Evolutionary conservation across 495 filamentous ascomycete species (phyloP).

Genomic region (Articulospora tetracladia): DNA sequence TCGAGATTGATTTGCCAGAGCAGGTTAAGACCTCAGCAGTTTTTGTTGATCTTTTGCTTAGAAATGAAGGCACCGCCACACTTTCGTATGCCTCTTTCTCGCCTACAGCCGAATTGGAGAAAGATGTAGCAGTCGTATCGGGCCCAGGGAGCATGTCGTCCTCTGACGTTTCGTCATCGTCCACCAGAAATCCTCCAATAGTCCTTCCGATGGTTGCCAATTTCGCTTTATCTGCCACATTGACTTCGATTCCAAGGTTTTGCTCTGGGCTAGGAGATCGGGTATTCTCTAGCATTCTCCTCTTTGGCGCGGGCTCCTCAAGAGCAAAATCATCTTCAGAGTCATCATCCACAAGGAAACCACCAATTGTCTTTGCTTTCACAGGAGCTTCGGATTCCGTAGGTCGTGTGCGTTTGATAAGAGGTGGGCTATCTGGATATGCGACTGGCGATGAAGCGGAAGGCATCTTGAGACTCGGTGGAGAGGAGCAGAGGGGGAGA

Average conservation of each 20-base stretch:
- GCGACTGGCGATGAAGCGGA: constrained; percentile 57
- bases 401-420: constrained; percentile 43
- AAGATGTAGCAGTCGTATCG: background rate
- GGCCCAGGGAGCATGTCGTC: background rate
- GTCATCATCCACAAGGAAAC: constrained; percentile 40
- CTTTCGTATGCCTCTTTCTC: background rate
- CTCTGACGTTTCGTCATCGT: constrained; percentile 13
- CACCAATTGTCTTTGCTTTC: constrained; percentile 37
- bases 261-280: background rate
- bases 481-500: constrained; percentile 25
- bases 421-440: constrained; percentile 49
- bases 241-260: background rate
- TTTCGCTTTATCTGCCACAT: background rate
- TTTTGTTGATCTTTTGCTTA: constrained; percentile 5
- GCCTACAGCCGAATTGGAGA: background rate
- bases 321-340: constrained; percentile 31
- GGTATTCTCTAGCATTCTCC: constrained; percentile 26
- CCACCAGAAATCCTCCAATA: constrained; percentile 17
- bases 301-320: constrained; percentile 26
- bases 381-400: constrained; percentile 30
- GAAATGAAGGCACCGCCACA: constrained; percentile 22
- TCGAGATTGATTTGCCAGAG: constrained; percentile 56
- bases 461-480: constrained; percentile 46
- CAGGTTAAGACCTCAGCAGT: constrained; percentile 54
- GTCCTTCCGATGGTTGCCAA: background rate